Base-by-base conservation (phyloP, 2,329 filamentous ascomycete species). In the Teratosphaeria nubilosa region DNA sequence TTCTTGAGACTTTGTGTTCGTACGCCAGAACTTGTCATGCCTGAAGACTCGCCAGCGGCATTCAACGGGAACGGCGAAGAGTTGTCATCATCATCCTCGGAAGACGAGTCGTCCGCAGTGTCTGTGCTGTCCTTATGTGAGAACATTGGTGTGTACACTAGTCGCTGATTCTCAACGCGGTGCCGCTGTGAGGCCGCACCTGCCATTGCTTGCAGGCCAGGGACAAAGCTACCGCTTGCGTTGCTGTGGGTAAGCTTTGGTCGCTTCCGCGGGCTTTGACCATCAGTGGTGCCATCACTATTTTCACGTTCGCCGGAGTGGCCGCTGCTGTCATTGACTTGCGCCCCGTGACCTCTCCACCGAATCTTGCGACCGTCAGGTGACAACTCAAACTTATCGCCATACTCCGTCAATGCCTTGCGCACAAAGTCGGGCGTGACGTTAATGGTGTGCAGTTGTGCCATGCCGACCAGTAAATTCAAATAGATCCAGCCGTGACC, bases 401-500 rank as follows among this genome's bases (percentile, higher is more conserved):
- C 92, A 63, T 85, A 82, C 54, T 87, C 83, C 0, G 78, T 76
- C 1, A 95, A 78, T 0, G 90, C 87, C 37, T 82, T 82, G 59
- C 87, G 85, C 45, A 94, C 84, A 65, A 92, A 92, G 30, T 86
- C 84, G 0, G 86, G 80, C 0, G 90, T 91, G 1, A 95, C 89
- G 59, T 90, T 91, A 64, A 94, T 80, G 0, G 91, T 92, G 66
- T 95, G 90, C 20, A 95, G 75, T 72, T 95, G 90, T 0, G 90
- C 90, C 77, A 95, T 81, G 67, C 87, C 91, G 68, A 86, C 85
- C 1, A 95, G 78, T 0, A 95, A 74, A 64, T 94, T 94, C 6
- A 94, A 75, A 65, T 91, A 92, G 0, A 92, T 84, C 89, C 89
- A 94, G 4, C 88, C 88, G 27, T 90, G 84, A 57, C 86, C 85